Base-by-base conservation (phyloP, 192 early-diverging fungal genomes). In the Gaertneriomyces semiglobifer region DNA sequence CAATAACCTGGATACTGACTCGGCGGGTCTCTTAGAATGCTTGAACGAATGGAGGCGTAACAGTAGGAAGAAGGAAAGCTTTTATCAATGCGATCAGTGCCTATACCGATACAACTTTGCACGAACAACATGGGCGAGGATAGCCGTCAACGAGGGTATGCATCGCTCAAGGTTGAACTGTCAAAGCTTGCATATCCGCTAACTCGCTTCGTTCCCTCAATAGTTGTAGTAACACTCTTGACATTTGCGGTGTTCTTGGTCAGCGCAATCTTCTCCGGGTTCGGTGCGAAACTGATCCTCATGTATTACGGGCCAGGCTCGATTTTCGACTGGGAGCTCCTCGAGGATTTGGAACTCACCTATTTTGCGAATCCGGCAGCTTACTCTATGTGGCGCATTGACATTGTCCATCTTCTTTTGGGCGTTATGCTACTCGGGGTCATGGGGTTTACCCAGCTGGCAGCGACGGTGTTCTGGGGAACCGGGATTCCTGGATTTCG, bases 11-110 rank as follows among this genome's bases (percentile, higher is more conserved):
- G 2, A 33, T 0, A 33, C 25, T 33, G 25, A 33, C 25, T 33
- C 25, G 25, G 75, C 42, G 77, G 78, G 3, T 78, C 72, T 43
- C n/a, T 60, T 77, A 39, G 83, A 73, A 57, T 86, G 84, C 60
- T 52, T 86, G 66, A 86, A 86, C 67, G 72, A 75, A 12, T 86
- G 84, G 84, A 55, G 84, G 63, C 51, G 58, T 45, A 70, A 62
- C 51, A 79, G 78, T 43, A 71, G 70, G 11, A 86, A 85, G 55
- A 72, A 65, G 10, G 70, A 79, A 51, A 84, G 82, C 51, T 85
- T 77, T 58, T 85, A 77, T 70, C 74, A 86, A 60, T 86, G 84
- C 55, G 84, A 86, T 54, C 80, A 82, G 16, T 86, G 84, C 67
- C 76, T 79, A 60, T 86, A 86, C 44, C 57, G 73, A 16, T 86